Evolutionary conservation across 352 stramenopile species (phyloP), one percentile per base, ranked within the genome.

Genomic region (Globisporangium radiosum): DNA sequence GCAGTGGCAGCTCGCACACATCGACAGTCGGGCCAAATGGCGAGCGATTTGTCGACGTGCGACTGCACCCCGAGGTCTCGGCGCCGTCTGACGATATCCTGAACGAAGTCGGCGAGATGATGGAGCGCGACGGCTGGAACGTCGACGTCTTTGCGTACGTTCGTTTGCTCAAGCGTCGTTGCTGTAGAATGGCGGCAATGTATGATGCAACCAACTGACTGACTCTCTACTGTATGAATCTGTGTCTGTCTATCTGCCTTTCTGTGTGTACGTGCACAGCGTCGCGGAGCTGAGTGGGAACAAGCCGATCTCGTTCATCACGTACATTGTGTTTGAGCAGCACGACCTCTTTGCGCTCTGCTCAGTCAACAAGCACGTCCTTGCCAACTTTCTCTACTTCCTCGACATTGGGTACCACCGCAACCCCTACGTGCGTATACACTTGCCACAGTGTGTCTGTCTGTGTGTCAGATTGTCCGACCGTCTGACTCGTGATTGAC

Each of bases 341-440:
- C 81, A 93, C 51, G 81, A 91, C 47, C 45, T 93, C n/a, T 76
- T 88, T 50, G 79, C 85, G 56, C 77, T 88, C 45, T 90, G 87
- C 60, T 78, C 76, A 6, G 83, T 93, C 48, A 81, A 93, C 7
- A 77, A 76, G 25, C 66, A 86, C 25, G 73, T 89, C 17, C 60
- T 93, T n/a, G 71, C 75, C 50, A 93, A 91, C 60, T 93, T 91
- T 40, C 60, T 93, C 39, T 93, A 76, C 52, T 72, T 85, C 17
- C 69, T 93, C 11, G 83, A 93, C 38, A 78, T 87, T 45, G 83
- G 83, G 9, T 93, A 91, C 52, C 40, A 89, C 6, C 62, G 67
- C 25, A 93, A 93, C 53, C 83, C 83, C 13, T 93, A 91, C 58
- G 25, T 33, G 25, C 25, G 25, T 33, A 33, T 3, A 33, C 25